A percentile compares a stretch with the other conserved stretches of the same genome.
Conservation (phyloP, 2,329 filamentous ascomycete genomes). For the Aspergillus costaricaensis region DNA sequence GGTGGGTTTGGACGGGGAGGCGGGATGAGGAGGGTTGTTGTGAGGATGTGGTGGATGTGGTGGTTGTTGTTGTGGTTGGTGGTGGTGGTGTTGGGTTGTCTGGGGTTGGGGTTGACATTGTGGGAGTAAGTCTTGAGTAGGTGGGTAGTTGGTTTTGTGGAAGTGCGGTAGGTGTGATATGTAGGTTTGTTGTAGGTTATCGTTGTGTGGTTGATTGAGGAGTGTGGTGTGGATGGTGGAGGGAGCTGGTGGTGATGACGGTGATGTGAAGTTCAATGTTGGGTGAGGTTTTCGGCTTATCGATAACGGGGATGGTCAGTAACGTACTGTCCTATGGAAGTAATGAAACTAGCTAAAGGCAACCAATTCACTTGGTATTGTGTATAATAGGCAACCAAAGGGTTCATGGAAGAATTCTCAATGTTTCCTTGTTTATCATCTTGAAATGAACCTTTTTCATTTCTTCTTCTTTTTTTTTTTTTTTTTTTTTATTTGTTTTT, state of each 20-base stretch:
- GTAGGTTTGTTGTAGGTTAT: not conserved
- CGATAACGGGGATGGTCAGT: not conserved
- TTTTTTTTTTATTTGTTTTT: too few species aligned
- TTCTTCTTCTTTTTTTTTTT: too few species aligned
- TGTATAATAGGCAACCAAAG: too few species aligned
- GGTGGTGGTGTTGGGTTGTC: not conserved
- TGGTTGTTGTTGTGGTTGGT: not conserved
- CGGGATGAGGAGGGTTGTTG: not conserved
- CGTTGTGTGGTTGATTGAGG: not conserved
- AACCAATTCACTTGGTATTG: too few species aligned
- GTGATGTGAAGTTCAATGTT: not conserved
- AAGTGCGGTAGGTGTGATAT: too few species aligned
- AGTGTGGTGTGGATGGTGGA: not conserved
- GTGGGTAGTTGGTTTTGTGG: too few species aligned
- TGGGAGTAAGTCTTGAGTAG: not conserved
- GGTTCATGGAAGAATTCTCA: too few species aligned
- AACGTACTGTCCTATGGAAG: too few species aligned
- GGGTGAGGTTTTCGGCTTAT: not conserved
- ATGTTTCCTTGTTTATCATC: too few species aligned
- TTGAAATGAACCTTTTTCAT: too few species aligned
- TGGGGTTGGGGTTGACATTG: conserved; percentile 1
- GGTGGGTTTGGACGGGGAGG: conserved; percentile 54
- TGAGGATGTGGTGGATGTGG: not conserved
- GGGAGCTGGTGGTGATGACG: not conserved
- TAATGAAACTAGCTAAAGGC: too few species aligned